phyloP scores from a whole-genome alignment of 2,329 filamentous ascomycete genomes.

The Apiospora koreana region DNA sequence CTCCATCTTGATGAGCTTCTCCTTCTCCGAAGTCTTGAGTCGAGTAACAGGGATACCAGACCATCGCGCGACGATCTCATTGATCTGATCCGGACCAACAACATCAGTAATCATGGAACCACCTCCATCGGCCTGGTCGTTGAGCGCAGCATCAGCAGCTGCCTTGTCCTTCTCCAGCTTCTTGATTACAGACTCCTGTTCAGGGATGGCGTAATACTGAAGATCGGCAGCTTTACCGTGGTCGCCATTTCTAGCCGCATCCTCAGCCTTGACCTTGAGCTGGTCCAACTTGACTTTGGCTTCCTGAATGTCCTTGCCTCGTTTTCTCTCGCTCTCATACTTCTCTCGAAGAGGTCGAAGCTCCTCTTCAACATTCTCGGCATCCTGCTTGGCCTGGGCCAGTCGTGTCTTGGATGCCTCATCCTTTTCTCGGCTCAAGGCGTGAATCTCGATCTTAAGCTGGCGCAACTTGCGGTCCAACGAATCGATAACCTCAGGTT shows the following conservation, averaged over 20 bases:
- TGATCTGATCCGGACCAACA: constrained; percentile 97
- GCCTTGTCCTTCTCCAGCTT: constrained; percentile 79
- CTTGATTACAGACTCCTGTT: constrained; percentile 80
- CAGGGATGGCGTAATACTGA: constrained; percentile 95
- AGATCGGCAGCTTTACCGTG: constrained; percentile 88
- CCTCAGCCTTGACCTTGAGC: constrained; percentile 87
- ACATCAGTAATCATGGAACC: constrained; percentile 85
- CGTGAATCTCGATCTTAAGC: constrained; percentile 96
- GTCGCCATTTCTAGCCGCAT: constrained; percentile 86
- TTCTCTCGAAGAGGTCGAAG: constrained; percentile 89
- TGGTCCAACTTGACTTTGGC: constrained; percentile 93
- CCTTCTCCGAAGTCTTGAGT: constrained; percentile 93
- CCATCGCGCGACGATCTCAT: constrained; percentile 95
- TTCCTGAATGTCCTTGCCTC: constrained; percentile 89
- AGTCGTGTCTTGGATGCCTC: constrained; percentile 86
- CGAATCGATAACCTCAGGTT: constrained; percentile 93
- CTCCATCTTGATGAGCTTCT: constrained; percentile 98
- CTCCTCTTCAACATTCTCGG: constrained; percentile 92
- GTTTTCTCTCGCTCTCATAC: constrained; percentile 90
- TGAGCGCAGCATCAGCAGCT: constrained; percentile 72
- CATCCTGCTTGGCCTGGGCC: constrained; percentile 81
- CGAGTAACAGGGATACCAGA: constrained; percentile 97
- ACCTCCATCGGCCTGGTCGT: constrained; percentile 57
- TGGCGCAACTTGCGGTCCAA: constrained; percentile 88
- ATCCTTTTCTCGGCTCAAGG: constrained; percentile 90